A percentile compares a stretch with the other conserved stretches of the same genome.
These are phyloP conservation scores for Sarocladium strictum DNA, from an alignment of 2,329 filamentous ascomycete species.

Conservation along the genomic window DNA sequence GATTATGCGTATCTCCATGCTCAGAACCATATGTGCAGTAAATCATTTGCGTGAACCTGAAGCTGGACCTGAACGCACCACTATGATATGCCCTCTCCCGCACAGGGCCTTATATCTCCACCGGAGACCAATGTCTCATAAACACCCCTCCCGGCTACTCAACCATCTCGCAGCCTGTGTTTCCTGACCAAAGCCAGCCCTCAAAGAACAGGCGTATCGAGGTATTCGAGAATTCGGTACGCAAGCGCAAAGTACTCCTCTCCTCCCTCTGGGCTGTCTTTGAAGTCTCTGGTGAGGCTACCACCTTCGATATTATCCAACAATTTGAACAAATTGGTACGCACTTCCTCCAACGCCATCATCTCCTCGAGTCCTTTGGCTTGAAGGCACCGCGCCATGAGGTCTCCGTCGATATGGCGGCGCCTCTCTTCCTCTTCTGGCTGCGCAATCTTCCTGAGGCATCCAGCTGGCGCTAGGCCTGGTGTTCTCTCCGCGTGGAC, in stretches of 20 bases:
- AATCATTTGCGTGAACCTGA: no score
- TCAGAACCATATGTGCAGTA: no score
- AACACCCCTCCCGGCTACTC: no score
- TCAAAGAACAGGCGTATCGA: constrained; percentile 44
- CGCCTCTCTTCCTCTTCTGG: constrained; percentile 24
- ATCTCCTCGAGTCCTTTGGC: constrained; percentile 38
- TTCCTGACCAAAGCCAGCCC: no score
- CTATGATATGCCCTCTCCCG: no score
- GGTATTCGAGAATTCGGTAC: constrained; percentile 49
- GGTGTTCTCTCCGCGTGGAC: constrained; percentile 47
- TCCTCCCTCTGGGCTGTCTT: constrained; percentile 14
- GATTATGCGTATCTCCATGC: no score
- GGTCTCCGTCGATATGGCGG: constrained; percentile 62
- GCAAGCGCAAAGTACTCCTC: constrained; percentile 39
- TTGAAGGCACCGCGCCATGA: constrained; percentile 50
- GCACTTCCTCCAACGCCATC: constrained; percentile 19
- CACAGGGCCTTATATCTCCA: no score
- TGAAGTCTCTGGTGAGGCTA: constrained; percentile 28
- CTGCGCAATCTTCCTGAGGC: constrained; percentile 32
- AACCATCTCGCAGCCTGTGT: no score
- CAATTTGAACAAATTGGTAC: constrained; percentile 26
- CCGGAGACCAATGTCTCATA: no score
- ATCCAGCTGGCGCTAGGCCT: constrained; percentile 35
- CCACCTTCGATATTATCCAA: constrained; percentile 44
- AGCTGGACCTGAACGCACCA: no score